Evolutionary conservation across 2,329 filamentous ascomycete species (phyloP).

Genomic region (Coniosporium tulheliwenetii): DNA sequence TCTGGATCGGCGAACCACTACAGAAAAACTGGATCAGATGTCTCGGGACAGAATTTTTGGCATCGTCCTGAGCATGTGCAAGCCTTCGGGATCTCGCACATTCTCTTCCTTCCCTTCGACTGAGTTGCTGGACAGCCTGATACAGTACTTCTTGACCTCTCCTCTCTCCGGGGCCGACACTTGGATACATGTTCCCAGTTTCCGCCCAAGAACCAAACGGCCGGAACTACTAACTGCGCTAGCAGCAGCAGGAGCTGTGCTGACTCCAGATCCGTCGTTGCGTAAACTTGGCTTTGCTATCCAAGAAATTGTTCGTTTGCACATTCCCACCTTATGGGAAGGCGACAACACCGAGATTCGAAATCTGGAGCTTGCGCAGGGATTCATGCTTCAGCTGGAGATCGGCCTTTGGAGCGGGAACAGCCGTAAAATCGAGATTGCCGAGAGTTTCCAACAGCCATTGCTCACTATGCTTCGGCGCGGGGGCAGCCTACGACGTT

Average conservation of each 20-base stretch:
- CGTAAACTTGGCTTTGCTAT: conserved; percentile 43
- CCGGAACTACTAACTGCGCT: conserved; percentile 46
- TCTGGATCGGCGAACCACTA: conserved; percentile 23
- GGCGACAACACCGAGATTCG: conserved; percentile 33
- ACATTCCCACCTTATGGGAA: conserved; percentile 26
- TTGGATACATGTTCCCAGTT: conserved; percentile 47
- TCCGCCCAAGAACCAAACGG: conserved; percentile 38
- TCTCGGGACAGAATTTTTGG: conserved; percentile 45
- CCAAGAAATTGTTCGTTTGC: conserved; percentile 30
- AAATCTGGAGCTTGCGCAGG: conserved; percentile 35
- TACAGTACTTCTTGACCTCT: conserved; percentile 43
- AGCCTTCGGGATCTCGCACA: conserved; percentile 34
- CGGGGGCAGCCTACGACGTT: conserved; percentile 42
- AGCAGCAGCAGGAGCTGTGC: conserved; percentile 43
- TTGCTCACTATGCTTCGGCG: conserved; percentile 40
- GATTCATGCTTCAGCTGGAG: conserved; percentile 33
- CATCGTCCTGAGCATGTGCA: conserved; percentile 45
- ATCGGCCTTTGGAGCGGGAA: conserved; percentile 44
- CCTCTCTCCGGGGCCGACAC: conserved; percentile 40
- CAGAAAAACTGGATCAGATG: conserved; percentile 23
- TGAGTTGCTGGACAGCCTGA: conserved; percentile 42
- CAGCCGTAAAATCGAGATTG: conserved; percentile 42
- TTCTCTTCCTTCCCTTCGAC: conserved; percentile 47
- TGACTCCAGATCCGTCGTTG: conserved; percentile 41
- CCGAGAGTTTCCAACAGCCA: conserved; percentile 40